Evolutionary conservation across 2,329 filamentous ascomycete genomes (phyloP), one percentile per base, ranked within the genome.

Genomic region (Paramyrothecium roridum): DNA sequence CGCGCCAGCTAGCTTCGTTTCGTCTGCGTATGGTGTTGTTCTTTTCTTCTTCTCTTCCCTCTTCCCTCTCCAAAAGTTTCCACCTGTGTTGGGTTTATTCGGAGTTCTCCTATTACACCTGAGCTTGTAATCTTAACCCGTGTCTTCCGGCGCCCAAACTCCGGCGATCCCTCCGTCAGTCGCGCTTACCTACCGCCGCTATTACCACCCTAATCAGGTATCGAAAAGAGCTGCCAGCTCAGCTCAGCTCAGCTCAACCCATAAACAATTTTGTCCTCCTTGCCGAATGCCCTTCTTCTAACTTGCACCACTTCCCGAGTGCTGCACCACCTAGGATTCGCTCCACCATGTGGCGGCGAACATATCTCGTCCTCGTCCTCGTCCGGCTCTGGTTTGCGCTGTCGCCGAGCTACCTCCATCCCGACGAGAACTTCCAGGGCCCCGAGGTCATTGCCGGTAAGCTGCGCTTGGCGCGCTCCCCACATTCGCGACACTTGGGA

Each of bases 381-480:
- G 85, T 96, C 67, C 89, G 95, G 73, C 82, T 98, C 68, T 98
- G 93, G 83, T 93, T 98, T 72, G 93, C 95, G 57, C 78, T 98
- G 61, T 93, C 89, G 60, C 90, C 95, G 56, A 98, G 93, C 80
- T 99, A 99, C 73, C 84, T 99, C 49, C 95, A 99, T 73, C 95
- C 95, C 6, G 95, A 99, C 77, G 95, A 99, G 81, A 95, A 98
- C 79, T 99, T 99, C 68, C 95, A 99, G 76, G 95, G 95, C 37
- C 95, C 95, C 17, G 95, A 99, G 78, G 88, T 98, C 61, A 95
- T 98, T 68, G 93, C 93, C 67, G 93, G 93, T 97, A 84, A 63
- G 87, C 76, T 11, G 30, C 34, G 47, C 53, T 46, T 52, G 46
- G 40, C 48, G 47, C 43, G 16, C 23, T 19, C 26, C 33, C 33